Percentiles rank a stretch among this genome's conserved stretches.
phyloP scores from a whole-genome alignment of 495 filamentous ascomycete genomes.

The Annulohypoxylon nitens region DNA sequence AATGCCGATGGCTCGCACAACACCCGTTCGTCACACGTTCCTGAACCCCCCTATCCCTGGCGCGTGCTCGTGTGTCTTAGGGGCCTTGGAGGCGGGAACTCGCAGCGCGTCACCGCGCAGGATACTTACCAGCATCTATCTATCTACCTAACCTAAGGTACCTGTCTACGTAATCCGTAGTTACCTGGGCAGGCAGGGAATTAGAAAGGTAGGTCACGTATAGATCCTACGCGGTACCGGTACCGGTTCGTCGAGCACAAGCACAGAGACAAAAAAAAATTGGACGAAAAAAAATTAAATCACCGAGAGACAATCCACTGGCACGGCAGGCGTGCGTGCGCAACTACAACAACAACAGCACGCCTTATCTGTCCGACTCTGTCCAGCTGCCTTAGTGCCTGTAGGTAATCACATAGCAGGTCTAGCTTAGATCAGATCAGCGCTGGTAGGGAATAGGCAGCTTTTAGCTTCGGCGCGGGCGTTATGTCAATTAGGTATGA shows the following conservation, averaged over 20 bases:
- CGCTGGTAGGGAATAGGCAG: not conserved
- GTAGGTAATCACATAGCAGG: not conserved
- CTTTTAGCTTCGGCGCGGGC: not conserved
- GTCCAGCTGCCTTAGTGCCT: not conserved
- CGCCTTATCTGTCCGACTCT: slow-evolving; percentile 33
- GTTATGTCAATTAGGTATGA: not conserved
- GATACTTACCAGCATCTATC: not conserved
- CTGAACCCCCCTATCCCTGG: slow-evolving; percentile 11
- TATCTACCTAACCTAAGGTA: slow-evolving; percentile 4
- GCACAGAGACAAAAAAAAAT: not conserved
- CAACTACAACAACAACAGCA: not conserved
- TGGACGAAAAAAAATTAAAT: slow-evolving; percentile 16
- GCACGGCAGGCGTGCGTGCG: slow-evolving; percentile 6
- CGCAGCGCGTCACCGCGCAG: slow-evolving; percentile 23
- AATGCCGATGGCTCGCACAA: slow-evolving; percentile 27
- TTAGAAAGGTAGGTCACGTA: not conserved
- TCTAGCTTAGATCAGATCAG: not conserved
- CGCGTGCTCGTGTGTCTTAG: slow-evolving; percentile 8
- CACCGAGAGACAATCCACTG: slow-evolving; percentile 37
- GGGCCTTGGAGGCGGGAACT: slow-evolving; percentile 24
- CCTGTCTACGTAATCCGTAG: not conserved
- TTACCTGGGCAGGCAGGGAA: not conserved
- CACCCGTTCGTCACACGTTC: slow-evolving; percentile 24
- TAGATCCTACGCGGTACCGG: not conserved
- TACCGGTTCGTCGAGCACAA: not conserved